Evolutionary conservation across 2,329 filamentous ascomycete species (phyloP), one percentile per base, ranked within the genome.

Genomic region (Clarireedia monteithiana): DNA sequence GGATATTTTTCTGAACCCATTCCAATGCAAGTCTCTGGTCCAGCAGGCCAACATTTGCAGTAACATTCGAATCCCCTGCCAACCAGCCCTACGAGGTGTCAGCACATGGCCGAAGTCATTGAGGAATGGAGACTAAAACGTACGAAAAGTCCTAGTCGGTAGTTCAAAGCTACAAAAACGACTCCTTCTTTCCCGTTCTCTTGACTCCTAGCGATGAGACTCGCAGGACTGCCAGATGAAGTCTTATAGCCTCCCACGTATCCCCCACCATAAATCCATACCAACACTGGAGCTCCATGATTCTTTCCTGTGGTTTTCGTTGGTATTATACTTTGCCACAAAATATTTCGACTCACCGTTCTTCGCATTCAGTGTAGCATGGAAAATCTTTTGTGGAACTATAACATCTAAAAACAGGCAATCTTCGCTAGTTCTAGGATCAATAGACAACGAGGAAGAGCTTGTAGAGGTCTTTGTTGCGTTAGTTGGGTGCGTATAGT

Each of bases 1-100:
- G 68, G 54, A 82, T 80, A 58, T 81, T 69, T 42, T 74, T 63
- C 53, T 78, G 73, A 4, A 83, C 73, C 81, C 81, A 84, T 60
- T 81, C 70, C 7, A 84, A 68, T 23, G 78, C 78, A 20, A 80
- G 70, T 10, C 77, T 72, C 62, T 83, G 80, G 58, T 83, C 80
- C 53, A 75, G 70, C 0, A 81, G 67, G 2, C 73, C 79, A 6
- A 73, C 74, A 62, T 82, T 82, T 3, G 75, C 68, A 15, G 69
- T 70, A 6, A 75, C 77, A 17, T 27, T 68, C 17, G 39, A 14
- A 24, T 44, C 14, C n/a, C 49, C 49, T 34, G 49, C 39, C 30
- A 51, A 26, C 24, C 24, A 51, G 14, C 49, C 26, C 49, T 51
- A 17, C 40, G 9, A 5, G 10, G 4, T 27, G 20, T 34, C 12